Evolutionary conservation across 495 filamentous ascomycete genomes (phyloP), one percentile per base, ranked within the genome.

Genomic region (Pyrenopolyporus hunteri): DNA sequence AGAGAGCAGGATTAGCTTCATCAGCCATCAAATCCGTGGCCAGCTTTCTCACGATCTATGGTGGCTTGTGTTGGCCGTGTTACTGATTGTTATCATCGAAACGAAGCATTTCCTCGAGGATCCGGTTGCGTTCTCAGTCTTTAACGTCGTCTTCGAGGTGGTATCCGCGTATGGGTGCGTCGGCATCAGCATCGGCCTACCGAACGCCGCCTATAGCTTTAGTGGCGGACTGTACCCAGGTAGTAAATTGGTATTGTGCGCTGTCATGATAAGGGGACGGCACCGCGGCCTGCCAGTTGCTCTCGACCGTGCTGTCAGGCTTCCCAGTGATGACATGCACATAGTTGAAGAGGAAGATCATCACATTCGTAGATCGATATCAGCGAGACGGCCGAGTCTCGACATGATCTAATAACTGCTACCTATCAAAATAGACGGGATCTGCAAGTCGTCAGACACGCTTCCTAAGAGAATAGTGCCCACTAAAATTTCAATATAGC

Each of bases 41-140:
- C 90, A 96, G 67, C 83, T 96, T 6, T 86, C 89, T 28, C 90
- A 95, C 73, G 92, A 97, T 65, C 72, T 93, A 2, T 95, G 91
- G 91, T 93, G 87, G 86, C 82, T 97, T 10, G 86, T 87, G 0
- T 71, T 91, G 2, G 89, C 90, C 19, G 76, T 82, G n/a, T 75
- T 91, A 16, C 77, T 91, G 55, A 92, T 96, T 66, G 79, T 85
- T 42, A 87, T 88, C 59, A 86, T 88, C 51, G 91, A 95, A 67
- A 84, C 84, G 2, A 74, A 75, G 44, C 79, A 89, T 58, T 92
- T 88, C 70, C 78, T 82, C 7, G 66, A 71, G 17, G 80, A 92
- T 48, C 91, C 91, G 0, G 77, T 87, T 13, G 80, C 80, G 1
- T 93, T 85, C 75, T 87, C 85, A 44, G 86, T 91, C 13, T 95